These are phyloP conservation scores for Podospora pseudopauciseta DNA, from an alignment of 495 filamentous ascomycete genomes.

Conservation along the genomic window DNA sequence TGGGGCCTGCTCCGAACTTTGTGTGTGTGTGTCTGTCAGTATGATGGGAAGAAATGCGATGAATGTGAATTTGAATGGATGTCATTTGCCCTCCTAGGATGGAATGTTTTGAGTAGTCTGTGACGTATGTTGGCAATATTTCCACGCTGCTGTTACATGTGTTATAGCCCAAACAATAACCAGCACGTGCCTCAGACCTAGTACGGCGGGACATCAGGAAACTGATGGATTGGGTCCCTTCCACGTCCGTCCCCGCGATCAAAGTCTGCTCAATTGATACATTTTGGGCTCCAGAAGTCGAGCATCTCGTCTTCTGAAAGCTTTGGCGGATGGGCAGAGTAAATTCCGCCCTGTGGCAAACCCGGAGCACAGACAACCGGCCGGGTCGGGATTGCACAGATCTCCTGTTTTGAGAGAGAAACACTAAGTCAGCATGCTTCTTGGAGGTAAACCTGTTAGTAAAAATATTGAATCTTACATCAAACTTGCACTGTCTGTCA, in stretches of 20 bases:
- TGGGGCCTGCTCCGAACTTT: background rate
- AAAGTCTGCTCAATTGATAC: constrained; percentile 15
- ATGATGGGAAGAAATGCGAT: background rate
- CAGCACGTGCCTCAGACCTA: background rate
- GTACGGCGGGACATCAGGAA: constrained; percentile 14
- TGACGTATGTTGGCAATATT: no score
- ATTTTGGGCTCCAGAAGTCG: constrained; percentile 16
- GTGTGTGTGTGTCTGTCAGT: background rate
- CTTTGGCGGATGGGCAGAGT: constrained; percentile 10
- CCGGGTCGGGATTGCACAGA: no score
- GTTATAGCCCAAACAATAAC: no score
- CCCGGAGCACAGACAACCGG: constrained; percentile 3
- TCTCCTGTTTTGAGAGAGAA: no score
- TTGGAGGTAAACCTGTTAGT: no score
- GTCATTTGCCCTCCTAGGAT: no score
- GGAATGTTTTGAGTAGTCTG: no score
- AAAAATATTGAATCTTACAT: no score
- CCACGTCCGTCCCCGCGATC: constrained; percentile 12
- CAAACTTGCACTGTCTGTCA: no score
- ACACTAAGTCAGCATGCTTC: no score
- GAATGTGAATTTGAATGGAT: no score
- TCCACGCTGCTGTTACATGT: no score
- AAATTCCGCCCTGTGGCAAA: constrained; percentile 13
- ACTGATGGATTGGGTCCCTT: constrained; percentile 13
- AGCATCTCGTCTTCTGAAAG: constrained; percentile 10